Conservation (phyloP, 2,329 filamentous ascomycete species). For the Hypomyces perniciosus region DNA sequence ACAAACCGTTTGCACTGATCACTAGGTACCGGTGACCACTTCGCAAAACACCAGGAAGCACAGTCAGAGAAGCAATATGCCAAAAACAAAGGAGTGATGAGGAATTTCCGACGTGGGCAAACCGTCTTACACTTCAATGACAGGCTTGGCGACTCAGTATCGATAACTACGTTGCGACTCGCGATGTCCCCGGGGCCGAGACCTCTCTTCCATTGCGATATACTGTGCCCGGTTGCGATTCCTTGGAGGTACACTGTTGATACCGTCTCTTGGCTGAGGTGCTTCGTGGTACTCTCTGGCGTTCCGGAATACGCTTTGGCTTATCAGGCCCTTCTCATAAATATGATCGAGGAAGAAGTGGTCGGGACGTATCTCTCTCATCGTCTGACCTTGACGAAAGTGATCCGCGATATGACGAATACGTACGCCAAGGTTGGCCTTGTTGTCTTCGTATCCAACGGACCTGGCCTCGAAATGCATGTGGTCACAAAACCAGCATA, state of each 20-base stretch:
- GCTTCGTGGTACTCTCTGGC: slow-evolving; percentile 7
- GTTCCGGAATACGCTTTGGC: slow-evolving; percentile 17
- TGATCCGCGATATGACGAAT: slow-evolving; percentile 48
- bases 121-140: neutral
- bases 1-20: too few species aligned
- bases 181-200: neutral
- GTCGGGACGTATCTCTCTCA: slow-evolving; percentile 31
- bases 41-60: too few species aligned
- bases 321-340: slow-evolving; percentile 22
- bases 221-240: neutral
- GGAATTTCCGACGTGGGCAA: too few species aligned
- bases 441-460: slow-evolving; percentile 2
- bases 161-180: neutral
- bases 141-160: neutral
- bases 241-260: neutral
- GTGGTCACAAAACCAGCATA: slow-evolving; percentile 48
- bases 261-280: slow-evolving; percentile 7
- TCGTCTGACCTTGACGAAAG: slow-evolving; percentile 24
- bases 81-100: too few species aligned
- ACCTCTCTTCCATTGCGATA: neutral
- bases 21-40: too few species aligned
- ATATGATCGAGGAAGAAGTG: slow-evolving; percentile 36
- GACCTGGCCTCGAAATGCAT: slow-evolving; percentile 24
- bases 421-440: slow-evolving; percentile 30
- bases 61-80: too few species aligned